Evolutionary conservation across 2,329 filamentous ascomycete genomes (phyloP), one percentile per base, ranked within the genome.

Genomic region (Aspergillus costaricaensis): DNA sequence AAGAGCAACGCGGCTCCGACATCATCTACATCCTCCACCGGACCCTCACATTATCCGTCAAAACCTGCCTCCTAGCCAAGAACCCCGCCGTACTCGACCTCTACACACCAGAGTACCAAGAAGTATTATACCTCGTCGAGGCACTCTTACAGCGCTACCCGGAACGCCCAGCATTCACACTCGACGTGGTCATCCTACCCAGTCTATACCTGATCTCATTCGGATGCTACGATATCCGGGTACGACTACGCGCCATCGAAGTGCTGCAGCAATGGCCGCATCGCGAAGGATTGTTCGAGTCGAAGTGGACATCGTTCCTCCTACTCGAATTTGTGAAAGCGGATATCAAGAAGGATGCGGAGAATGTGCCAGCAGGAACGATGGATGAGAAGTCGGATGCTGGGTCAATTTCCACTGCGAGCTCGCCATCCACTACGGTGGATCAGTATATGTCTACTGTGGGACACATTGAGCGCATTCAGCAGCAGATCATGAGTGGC

Each of bases 211-310:
- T 43, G 1, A 58, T 58, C 2, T 27, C 47, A 0, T 27, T 58
- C 5, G 38, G 38, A 10, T 52, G 48, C 23, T 27, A 27, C 21
- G 55, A 58, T 23, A 41, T 51, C 17, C 17, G 23, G 1, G 21
- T 58, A 5, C 55, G 55, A 4, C 51, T 49, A 36, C 48, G 23
- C 12, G 55, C 55, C 23, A 52, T 58, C 25, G 38, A 43, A 17
- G 15, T 25, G 1, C 55, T 58, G 4, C 21, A 38, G n/a, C 17
- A n/a, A 2, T 58, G 55, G 55, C 55, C 55, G 36, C 55, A 58
- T 23, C 47, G 47, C 1, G 55, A 58, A 7, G 55, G 55, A 2
- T 14, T 52, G 2, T 58, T 58, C 36, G 55, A 58, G 14, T 51
- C 55, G 1, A 51, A 58, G 4, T 58, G 55, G 55, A 17, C 36